Evolutionary conservation across 129 eudicot genomes (phyloP).

Genomic region (Flaveria linearis): DNA sequence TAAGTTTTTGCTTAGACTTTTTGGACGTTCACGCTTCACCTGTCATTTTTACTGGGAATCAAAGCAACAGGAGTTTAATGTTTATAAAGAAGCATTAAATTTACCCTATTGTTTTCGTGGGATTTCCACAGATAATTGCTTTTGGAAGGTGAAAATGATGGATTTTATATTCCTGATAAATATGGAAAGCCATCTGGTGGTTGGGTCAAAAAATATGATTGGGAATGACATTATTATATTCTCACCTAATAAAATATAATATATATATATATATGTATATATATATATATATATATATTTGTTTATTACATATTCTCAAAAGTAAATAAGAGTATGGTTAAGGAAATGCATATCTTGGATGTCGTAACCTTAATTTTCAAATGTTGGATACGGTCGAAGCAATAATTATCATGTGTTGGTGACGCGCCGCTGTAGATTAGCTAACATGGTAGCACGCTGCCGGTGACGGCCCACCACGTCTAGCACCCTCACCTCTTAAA

Average conservation of each 20-base stretch:
- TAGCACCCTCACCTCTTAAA: no score
- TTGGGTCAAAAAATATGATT: not conserved
- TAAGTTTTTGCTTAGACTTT: not conserved
- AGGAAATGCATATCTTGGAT: not conserved
- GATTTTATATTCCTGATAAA: not conserved
- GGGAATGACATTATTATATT: not conserved
- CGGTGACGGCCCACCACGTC: no score
- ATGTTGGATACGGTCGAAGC: no score
- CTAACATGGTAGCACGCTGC: no score
- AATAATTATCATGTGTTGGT: no score
- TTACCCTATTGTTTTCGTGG: not conserved
- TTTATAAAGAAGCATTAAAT: not conserved
- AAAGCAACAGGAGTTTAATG: not conserved
- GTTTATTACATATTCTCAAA: not conserved
- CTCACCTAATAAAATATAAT: no score
- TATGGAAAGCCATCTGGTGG: not conserved
- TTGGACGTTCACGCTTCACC: not conserved
- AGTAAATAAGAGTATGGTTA: not conserved
- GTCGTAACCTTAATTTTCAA: not conserved
- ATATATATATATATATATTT: no score
- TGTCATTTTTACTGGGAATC: not conserved
- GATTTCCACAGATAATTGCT: not conserved
- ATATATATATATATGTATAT: no score
- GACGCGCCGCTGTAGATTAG: no score
- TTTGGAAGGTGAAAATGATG: not conserved